Evolutionary conservation across 306 rosid species (phyloP).

Genomic region (Acacia acuminata): DNA sequence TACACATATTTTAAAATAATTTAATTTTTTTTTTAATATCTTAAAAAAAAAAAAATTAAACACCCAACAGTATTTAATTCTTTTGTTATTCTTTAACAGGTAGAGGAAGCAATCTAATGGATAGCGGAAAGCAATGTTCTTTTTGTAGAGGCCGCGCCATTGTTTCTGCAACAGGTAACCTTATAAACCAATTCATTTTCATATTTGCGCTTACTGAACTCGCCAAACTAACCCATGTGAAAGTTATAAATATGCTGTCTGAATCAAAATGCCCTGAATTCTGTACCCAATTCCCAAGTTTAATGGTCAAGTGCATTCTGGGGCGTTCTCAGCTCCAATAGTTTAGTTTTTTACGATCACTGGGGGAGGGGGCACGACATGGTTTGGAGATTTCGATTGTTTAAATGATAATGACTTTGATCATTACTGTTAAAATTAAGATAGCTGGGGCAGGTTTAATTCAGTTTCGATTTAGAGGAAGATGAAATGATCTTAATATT

Average conservation of each 20-base stretch:
- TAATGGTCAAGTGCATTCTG: slow-evolving; percentile 5
- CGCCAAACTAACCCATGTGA: slow-evolving; percentile 26
- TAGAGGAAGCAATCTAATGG: slow-evolving; percentile 50
- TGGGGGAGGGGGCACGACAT: not conserved
- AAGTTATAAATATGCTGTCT: slow-evolving; percentile 8
- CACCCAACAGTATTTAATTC: not conserved
- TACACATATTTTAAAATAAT: too few species aligned
- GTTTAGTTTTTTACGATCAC: not conserved
- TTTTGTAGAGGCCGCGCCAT: slow-evolving; percentile 54
- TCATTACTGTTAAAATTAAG: not conserved
- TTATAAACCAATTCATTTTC: slow-evolving; percentile 49
- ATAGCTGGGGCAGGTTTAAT: not conserved
- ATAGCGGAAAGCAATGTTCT: slow-evolving; percentile 50
- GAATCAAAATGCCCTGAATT: slow-evolving; percentile 33
- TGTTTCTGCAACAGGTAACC: slow-evolving; percentile 48
- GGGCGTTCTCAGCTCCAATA: not conserved
- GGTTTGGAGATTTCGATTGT: not conserved
- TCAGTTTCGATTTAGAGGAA: not conserved
- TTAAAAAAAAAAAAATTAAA: too few species aligned
- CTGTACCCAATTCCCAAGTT: slow-evolving; percentile 3
- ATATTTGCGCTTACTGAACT: slow-evolving; percentile 35
- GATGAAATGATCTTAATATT: too few species aligned
- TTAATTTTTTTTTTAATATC: too few species aligned
- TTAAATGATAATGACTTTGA: not conserved
- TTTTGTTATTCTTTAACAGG: slow-evolving; percentile 65